These are phyloP conservation scores for Pleurostoma richardsiae DNA, from an alignment of 2,329 filamentous ascomycete species.

Conservation along the genomic window DNA sequence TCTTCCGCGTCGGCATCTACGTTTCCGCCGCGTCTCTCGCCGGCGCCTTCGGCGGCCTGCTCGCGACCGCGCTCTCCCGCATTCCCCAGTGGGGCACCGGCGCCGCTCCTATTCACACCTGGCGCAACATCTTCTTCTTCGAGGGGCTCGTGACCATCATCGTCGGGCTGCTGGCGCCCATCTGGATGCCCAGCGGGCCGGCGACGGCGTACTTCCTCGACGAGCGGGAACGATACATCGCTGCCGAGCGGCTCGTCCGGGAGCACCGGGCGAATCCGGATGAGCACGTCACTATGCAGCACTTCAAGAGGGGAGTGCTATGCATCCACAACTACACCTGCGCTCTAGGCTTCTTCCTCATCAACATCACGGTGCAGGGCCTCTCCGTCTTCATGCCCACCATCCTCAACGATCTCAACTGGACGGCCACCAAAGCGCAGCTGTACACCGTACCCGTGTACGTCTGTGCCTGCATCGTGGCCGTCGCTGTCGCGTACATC, in stretches of 20 bases:
- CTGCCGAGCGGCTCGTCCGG: slow-evolving; percentile 41
- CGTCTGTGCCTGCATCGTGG: slow-evolving; percentile 30
- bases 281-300: slow-evolving; percentile 39
- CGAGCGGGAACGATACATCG: slow-evolving; percentile 48
- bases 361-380: slow-evolving; percentile 56
- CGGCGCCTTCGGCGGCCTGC: slow-evolving; percentile 51
- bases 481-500: slow-evolving; percentile 29
- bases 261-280: slow-evolving; percentile 40
- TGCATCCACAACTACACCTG: slow-evolving; percentile 57
- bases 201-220: slow-evolving; percentile 43
- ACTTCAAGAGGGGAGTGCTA: slow-evolving; percentile 44
- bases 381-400: slow-evolving; percentile 44
- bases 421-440: slow-evolving; percentile 31
- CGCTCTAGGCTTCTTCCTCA: slow-evolving; percentile 51
- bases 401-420: slow-evolving; percentile 36
- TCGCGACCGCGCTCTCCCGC: slow-evolving; percentile 44
- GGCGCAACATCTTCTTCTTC: slow-evolving; percentile 60
- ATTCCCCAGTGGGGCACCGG: slow-evolving; percentile 47
- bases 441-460: slow-evolving; percentile 40
- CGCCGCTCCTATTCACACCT: slow-evolving; percentile 37
- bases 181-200: slow-evolving; percentile 47
- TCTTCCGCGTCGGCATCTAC: slow-evolving; percentile 52
- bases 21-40: slow-evolving; percentile 49
- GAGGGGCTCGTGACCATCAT: slow-evolving; percentile 51
- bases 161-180: slow-evolving; percentile 39